Base-by-base conservation (phyloP, 805 yeast species). In the Sugiyamaella qingdaonensis region DNA sequence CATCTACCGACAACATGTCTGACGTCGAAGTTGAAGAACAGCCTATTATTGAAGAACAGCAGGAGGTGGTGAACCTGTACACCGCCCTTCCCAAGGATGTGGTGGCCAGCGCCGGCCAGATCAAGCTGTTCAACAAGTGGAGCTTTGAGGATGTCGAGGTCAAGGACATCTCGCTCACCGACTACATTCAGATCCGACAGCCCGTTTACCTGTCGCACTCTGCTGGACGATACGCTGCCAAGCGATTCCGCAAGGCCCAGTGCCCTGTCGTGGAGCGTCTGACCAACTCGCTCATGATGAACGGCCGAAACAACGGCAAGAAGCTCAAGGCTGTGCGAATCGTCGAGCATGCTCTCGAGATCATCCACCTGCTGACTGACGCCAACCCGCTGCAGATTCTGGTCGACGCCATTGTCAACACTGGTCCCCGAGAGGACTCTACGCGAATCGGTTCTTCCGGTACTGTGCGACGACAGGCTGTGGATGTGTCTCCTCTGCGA, bases 271-370 rank as follows among this genome's bases (percentile, higher is more conserved):
- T 94, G 69, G 99, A 94, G 86, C 92, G 99, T 85, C 84, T 94
- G 78, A 92, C 98, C 80, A 92, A 94, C 92, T 87, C 99, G 64
- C 84, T 94, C 76, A 94, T 94, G 99, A 94, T 94, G 99, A 91
- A 94, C 87, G 99, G 99, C 84, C 92, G 98, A 85, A 94, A 94
- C 95, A 94, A 95, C 87, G 99, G 99, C 86, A 94, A 94, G 86
- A 94, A 94, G 84, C 88, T 95, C 78, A 91, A 92, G 88, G 99
- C 99, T 71, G 98, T 94, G 70, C 91, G 98, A 87, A 94, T 94
- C 77, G 90, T 94, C 78, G 88, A 95, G 85, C 99, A 94, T 85
- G 92, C 99, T 69, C 81, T 94, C 75, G 99, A 94, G 79, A 94
- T 94, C 84, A 85, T 94, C 79, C 76, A 85, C 84, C 91, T 94